Evolutionary conservation across 768 basidiomycete species (phyloP), one percentile per base, ranked within the genome.

Genomic region (Lactifluus subvellereus): DNA sequence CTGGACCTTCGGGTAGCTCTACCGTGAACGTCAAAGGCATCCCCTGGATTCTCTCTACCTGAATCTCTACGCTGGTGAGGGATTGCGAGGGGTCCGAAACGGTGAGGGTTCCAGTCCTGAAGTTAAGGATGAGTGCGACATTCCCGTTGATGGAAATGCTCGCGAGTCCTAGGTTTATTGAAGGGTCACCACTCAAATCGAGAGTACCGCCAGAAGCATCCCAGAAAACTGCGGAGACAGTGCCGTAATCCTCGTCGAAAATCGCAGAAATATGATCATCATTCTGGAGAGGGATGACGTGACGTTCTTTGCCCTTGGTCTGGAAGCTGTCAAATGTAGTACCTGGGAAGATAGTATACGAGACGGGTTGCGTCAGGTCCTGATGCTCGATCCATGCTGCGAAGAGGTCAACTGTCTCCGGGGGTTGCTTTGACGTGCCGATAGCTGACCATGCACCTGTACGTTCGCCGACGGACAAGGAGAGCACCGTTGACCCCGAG

Each of bases 21-120:
- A 85, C 75, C 8, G 64, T 58, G 10, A 82, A 57, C 1, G 64
- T 74, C 66, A 76, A 69, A 7, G 54, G 65, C 8, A 50, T 49
- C 18, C 68, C 71, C 1, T 48, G 50, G 11, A 59, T 53, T 9
- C 69, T 69, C 13, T 58, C 67, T 56, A 85, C 64, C 1, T 72
- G 75, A 54, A 85, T 65, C 32, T 73, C 69, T 0, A 81, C 70
- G 2, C 69, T 65, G 7, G 65, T 57, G 30, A 82, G 67, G 0
- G 76, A 76, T 69, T 89, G 87, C 1, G 84, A 84, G 4, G 87
- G 88, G 70, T 89, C 87, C 0, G 87, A 81, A 13, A 87, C 78
- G 0, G 80, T 82, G 37, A 89, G 65, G 27, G 74, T 74, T 40
- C 80, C 76, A 2, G 75, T 73, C 11, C 73, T 66, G 22, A 78